These are phyloP conservation scores for Microbotryomycetes sp. DNA, from an alignment of 1,284 basidiomycete genomes.

Conservation along the genomic window DNA sequence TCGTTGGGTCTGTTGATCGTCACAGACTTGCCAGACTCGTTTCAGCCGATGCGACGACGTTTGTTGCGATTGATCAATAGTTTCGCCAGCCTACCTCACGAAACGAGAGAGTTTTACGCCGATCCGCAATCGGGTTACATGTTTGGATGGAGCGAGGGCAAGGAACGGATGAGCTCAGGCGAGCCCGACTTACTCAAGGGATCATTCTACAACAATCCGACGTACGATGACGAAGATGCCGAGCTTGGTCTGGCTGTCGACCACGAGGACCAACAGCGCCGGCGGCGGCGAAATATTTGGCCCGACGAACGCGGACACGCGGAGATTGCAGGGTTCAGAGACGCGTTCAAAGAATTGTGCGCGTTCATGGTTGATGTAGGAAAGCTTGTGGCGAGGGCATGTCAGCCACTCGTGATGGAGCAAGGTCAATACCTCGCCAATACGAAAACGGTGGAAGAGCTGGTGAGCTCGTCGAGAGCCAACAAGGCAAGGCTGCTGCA, in stretches of 20 bases:
- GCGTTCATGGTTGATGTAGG: conserved; percentile 77
- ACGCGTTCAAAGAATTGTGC: conserved; percentile 76
- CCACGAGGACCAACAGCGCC: conserved; percentile 43
- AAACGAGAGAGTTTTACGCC: conserved; percentile 60
- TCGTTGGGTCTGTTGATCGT: conserved; percentile 33
- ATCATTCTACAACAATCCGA: conserved; percentile 84
- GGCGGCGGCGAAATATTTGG: conserved; percentile 62
- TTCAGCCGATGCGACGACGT: conserved; percentile 56
- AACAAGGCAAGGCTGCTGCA: conserved; percentile 81
- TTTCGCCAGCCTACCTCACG: conserved; percentile 64
- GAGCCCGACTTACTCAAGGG: conserved; percentile 83
- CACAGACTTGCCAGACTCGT: conserved; percentile 61
- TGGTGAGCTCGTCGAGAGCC: conserved; percentile 58
- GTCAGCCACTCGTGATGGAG: conserved; percentile 50
- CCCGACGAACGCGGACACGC: conserved; percentile 53
- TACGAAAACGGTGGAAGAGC: conserved; percentile 48
- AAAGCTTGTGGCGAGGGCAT: conserved; percentile 68
- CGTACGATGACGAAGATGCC: conserved; percentile 54
- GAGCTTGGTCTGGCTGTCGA: not conserved
- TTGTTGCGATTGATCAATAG: conserved; percentile 64
- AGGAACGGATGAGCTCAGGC: conserved; percentile 87
- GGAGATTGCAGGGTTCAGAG: conserved; percentile 67
- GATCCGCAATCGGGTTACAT: conserved; percentile 41
- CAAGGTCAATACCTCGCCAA: conserved; percentile 7
- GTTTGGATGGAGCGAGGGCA: conserved; percentile 87